Evolutionary conservation across 2,329 filamentous ascomycete species (phyloP).

Genomic region (Diaporthe ilicicola): DNA sequence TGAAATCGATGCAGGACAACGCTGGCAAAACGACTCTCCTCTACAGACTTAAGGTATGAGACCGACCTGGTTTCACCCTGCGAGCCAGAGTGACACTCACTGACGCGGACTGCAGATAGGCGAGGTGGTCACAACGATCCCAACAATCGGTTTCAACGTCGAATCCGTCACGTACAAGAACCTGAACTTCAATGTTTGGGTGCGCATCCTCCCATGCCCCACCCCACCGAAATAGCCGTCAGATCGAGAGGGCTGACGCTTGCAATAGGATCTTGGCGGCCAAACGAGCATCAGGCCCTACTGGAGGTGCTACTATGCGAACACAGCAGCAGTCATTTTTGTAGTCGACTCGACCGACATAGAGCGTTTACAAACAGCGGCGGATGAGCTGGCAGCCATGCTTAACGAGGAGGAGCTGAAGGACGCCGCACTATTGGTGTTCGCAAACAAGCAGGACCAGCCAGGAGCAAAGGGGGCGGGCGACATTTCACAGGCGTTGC

Average conservation of each 20-base stretch:
- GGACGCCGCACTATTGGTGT: conserved; percentile 91
- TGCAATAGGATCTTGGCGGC: conserved; percentile 81
- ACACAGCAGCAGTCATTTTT: conserved; percentile 98
- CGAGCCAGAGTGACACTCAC: not conserved
- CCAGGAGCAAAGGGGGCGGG: conserved; percentile 95
- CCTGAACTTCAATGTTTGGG: conserved; percentile 98
- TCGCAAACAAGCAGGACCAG: conserved; percentile 99
- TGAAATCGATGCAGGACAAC: conserved; percentile 74
- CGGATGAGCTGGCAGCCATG: conserved; percentile 94
- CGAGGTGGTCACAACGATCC: conserved; percentile 98
- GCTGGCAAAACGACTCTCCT: conserved; percentile 97
- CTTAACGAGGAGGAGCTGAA: conserved; percentile 95
- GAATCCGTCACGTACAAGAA: conserved; percentile 99
- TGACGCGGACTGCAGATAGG: conserved; percentile 73
- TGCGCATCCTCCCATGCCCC: conserved; percentile 52
- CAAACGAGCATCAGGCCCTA: conserved; percentile 99
- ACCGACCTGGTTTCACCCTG: not conserved
- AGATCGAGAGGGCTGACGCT: conserved; percentile 33
- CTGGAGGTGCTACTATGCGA: conserved; percentile 99
- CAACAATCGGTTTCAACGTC: conserved; percentile 99
- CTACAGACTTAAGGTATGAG: conserved; percentile 87
- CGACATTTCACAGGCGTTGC: conserved; percentile 93
- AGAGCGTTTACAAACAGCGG: conserved; percentile 89
- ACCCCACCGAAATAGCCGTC: not conserved
- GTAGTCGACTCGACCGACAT: conserved; percentile 99